A percentile compares a stretch with the other conserved stretches of the same genome.
Evolutionary conservation across 73 alveolate genomes (phyloP).

Genomic region (Paramecium sexaurelia): DNA sequence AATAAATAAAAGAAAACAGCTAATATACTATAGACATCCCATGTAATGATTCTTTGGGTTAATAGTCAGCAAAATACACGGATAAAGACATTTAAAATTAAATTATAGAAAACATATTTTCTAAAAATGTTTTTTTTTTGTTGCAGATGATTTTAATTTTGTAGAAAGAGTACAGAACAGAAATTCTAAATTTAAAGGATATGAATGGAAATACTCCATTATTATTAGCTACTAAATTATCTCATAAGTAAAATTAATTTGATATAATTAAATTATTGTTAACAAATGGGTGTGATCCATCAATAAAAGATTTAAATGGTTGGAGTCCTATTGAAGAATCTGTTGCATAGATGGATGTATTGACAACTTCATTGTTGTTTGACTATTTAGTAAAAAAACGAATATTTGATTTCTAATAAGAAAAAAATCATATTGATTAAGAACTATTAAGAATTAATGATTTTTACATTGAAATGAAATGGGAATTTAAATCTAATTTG

Average conservation of each 20-base stretch:
- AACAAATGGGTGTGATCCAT: conserved; percentile 73
- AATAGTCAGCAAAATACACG: not conserved
- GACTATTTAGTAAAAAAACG: conserved; percentile 70
- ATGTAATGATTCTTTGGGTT: not conserved
- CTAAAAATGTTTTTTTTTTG: not conserved
- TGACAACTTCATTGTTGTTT: conserved; percentile 78
- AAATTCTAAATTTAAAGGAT: conserved; percentile 71
- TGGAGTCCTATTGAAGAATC: conserved; percentile 91
- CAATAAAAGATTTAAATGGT: conserved; percentile 77
- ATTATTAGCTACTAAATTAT: conserved; percentile 78
- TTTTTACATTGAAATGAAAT: conserved; percentile 84
- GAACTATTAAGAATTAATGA: conserved; percentile 74
- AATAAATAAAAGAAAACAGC: not conserved
- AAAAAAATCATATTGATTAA: conserved; percentile 52
- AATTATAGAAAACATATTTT: not conserved
- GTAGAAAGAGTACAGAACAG: conserved; percentile 51
- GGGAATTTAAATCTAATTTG: conserved; percentile 82
- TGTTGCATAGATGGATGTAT: conserved; percentile 70
- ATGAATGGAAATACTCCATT: conserved; percentile 84
- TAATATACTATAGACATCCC: conserved; percentile 30
- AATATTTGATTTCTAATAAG: conserved; percentile 69
- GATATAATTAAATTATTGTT: conserved; percentile 37
- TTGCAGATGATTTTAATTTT: not conserved
- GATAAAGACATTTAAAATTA: not conserved
- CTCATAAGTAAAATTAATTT: conserved; percentile 69